phyloP scores from a whole-genome alignment of 352 stramenopile genomes.

The Peronospora destructor region DNA sequence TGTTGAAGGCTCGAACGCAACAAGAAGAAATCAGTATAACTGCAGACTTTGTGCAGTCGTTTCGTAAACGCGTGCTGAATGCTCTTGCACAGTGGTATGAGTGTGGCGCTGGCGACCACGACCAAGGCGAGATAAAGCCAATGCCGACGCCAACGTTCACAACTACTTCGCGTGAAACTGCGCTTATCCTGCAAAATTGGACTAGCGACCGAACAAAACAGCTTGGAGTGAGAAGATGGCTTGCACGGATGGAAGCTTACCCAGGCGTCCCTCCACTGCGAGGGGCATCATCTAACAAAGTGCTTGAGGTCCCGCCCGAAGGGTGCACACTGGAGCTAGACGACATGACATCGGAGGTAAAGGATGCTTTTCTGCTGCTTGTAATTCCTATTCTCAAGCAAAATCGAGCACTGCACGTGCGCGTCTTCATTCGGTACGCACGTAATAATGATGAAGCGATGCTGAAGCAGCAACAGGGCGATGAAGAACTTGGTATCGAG shows the following conservation, averaged over 20 bases:
- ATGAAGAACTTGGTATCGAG: conserved; percentile 7
- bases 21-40: conserved; percentile 11
- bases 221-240: conserved; percentile 34
- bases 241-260: conserved; percentile 37
- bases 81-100: conserved; percentile 47
- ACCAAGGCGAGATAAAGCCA: conserved; percentile 6
- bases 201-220: conserved; percentile 36
- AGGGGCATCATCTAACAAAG: conserved; percentile 11
- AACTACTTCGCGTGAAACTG: conserved; percentile 50
- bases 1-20: conserved; percentile 13
- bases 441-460: neutral
- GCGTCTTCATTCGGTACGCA: conserved; percentile 47
- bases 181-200: conserved; percentile 59
- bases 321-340: conserved; percentile 43
- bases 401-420: conserved; percentile 41
- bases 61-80: conserved; percentile 33
- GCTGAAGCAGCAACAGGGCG: conserved; percentile 10
- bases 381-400: conserved; percentile 58
- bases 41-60: conserved; percentile 18
- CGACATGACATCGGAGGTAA: conserved; percentile 59
- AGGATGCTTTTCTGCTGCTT: conserved; percentile 66
- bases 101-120: conserved; percentile 9
- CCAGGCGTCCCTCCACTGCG: conserved; percentile 17
- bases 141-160: conserved; percentile 40
- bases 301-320: conserved; percentile 23